Percentiles rank a stretch among this genome's conserved stretches.
phyloP scores from a whole-genome alignment of 306 rosid genomes.

The Hippophae tibetana region DNA sequence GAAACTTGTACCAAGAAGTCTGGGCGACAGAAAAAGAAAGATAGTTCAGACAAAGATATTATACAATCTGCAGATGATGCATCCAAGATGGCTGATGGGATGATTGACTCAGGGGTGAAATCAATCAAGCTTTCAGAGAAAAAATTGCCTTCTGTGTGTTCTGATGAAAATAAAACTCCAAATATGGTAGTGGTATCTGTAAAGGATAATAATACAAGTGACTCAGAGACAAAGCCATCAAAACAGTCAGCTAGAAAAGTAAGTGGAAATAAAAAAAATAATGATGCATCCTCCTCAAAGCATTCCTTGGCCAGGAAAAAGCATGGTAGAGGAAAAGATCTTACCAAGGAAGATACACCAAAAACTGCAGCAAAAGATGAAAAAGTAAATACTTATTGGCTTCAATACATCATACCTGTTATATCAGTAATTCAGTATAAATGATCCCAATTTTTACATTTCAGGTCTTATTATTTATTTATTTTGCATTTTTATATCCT shows the following conservation, averaged over 20 bases:
- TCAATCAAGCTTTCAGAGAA: conserved; percentile 33
- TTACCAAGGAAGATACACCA: conserved; percentile 25
- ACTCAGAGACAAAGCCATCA: conserved; percentile 36
- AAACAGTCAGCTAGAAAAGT: conserved; percentile 49
- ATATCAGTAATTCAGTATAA: not conserved
- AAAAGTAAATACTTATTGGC: conserved; percentile 27
- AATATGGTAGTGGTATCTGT: conserved; percentile 25
- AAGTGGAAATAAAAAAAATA: conserved; percentile 33
- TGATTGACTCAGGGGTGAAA: conserved; percentile 53
- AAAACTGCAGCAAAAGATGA: conserved; percentile 35
- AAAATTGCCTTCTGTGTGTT: conserved; percentile 25
- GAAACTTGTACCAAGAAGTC: conserved; percentile 35
- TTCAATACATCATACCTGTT: not conserved
- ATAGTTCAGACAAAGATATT: conserved; percentile 28
- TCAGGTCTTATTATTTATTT: not conserved
- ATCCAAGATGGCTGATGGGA: conserved; percentile 41
- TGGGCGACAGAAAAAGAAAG: conserved; percentile 41
- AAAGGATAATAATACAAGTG: conserved; percentile 44
- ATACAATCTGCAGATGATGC: conserved; percentile 26
- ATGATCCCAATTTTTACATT: not conserved
- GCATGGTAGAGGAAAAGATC: conserved; percentile 32
- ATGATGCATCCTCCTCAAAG: conserved; percentile 40
- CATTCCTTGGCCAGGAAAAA: conserved; percentile 43
- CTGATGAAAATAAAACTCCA: conserved; percentile 38
- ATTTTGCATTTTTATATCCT: conserved; percentile 15